Evolutionary conservation across 805 yeast genomes (phyloP), one percentile per base, ranked within the genome.

Genomic region (Candida argentea): DNA sequence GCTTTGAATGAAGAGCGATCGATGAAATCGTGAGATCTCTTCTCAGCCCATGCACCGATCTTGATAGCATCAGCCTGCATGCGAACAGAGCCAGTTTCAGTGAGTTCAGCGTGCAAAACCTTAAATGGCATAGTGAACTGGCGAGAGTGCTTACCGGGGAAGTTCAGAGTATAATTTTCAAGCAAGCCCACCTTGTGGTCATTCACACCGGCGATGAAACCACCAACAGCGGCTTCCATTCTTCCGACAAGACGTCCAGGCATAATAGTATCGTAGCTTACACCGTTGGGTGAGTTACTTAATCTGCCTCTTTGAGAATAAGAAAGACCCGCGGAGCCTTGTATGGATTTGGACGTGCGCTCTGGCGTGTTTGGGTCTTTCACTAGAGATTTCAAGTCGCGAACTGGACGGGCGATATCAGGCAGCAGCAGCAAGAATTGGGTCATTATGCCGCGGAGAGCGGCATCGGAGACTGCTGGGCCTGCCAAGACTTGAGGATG

Each of bases 301-400:
- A 84, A 55, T 48, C 84, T 68, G 5, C 94, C 94, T 33, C 65
- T 67, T 35, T 79, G 67, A 22, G 61, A 62, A 43, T 82, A 84
- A 2, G 83, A 68, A 34, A 83, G 63, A 5, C 94, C 94, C 16
- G 80, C 94, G 5, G 81, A 70, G 18, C 86, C 93, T 30, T 76
- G 67, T 25, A 72, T 48, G 28, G 36, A 30, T 7, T 31, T 32
- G 8, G 33, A 33, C 11, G 32, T 28, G 16, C 33, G 14, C 5
- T 30, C 28, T 10, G 31, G 27, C 7, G 26, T 20, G 15, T 28
- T 30, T 6, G 47, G 44, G 16, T 35, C 27, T n/a, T 31, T 35
- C 26, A 40, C 25, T 30, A 48, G 46, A 29, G 54, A 52, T n/a
- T 27, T 31, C 32, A 57, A 33, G 22, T 35, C 24, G 23, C 39